Base-by-base conservation (phyloP, 805 yeast species). In the Yarrowia phangngaensis region DNA sequence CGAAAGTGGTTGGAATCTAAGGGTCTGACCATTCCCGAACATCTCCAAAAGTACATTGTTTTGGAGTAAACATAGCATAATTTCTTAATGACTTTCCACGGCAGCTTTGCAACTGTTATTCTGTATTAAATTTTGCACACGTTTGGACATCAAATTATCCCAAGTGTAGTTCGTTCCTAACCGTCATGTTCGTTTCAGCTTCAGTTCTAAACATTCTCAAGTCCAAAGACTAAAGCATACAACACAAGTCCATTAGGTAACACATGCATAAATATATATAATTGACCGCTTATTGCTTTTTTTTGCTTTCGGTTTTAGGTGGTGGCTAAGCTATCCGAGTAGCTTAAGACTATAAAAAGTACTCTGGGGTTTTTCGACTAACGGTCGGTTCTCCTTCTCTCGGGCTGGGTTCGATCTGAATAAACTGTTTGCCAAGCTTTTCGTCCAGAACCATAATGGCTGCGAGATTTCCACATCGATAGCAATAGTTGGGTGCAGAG, bases 301-400 rank as follows among this genome's bases (percentile, higher is more conserved):
- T 23, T 20, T 8, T 23, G n/a, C n/a, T n/a, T n/a, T n/a, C n/a
- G n/a, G n/a, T n/a, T n/a, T n/a, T n/a, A n/a, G n/a, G n/a, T n/a
- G n/a, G n/a, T n/a, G n/a, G n/a, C n/a, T n/a, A 12, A 16, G n/a
- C 13, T 11, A 12, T 19, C 4, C 4, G 24, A n/a, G 17, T 16
- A 15, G 24, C 4, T 32, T 23, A 11, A 12, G 16, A 4, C 74
- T 70, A 85, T 67, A 88, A 76, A 76, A 88, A 88, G 66, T 88
- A 88, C 67, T 88, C 96, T 7, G 97, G 97, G 4, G 95, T 87
- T 63, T 88, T 84, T 68, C 97, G 78, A 31, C 94, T 83, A 20
- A 88, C 95, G 3, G 94, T 83, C 50, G 97, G 95, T 67, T 88
- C 96, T 47, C 95, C 97, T n/a, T 95, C 95, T 70, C 96, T 79